Evolutionary conservation across 2,329 filamentous ascomycete species (phyloP), one percentile per base, ranked within the genome.

Genomic region (Tympanopsis confertula): DNA sequence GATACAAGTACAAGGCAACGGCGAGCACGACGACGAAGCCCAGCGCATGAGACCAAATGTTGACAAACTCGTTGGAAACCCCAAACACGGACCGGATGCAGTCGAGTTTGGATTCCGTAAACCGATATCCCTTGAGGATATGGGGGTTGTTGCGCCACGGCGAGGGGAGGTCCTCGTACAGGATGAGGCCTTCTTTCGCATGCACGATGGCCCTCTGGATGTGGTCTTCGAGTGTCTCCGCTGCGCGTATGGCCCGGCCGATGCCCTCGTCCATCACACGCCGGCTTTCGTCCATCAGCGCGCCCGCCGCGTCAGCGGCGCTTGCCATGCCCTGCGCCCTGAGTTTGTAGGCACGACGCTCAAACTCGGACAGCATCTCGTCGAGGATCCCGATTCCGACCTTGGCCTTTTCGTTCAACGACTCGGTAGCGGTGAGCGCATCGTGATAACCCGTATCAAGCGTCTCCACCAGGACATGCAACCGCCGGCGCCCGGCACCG

Each of bases 121-220:
- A 98, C 37, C 91, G 88, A 57, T 98, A 98, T 14, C 91, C 91
- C 38, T 75, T 77, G 37, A 79, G 68, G 54, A 98, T 96, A 60
- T 98, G 86, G 2, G 88, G 87, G 60, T 98, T 98, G 52, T 94
- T 82, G 42, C 84, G 75, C 91, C 91, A 98, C 0, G 91, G 91
- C 26, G 82, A 68, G 2, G 91, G 91, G 4, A 98, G 69, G 51
- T 95, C 87, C 35, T 94, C 78, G 61, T 96, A 98, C 43, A 74
- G 72, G 47, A 98, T 82, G 13, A 95, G 69, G 35, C 88, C 86
- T 36, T 93, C 80, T 47, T 82, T 74, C 19, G 88, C 87, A 40
- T 78, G 70, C 15, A 66, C 50, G 39, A 94, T 76, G 12, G 91
- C 89, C 38, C 74, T 71, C 48, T 89, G 82, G 29, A 98, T 81